Evolutionary conservation across 2,329 filamentous ascomycete species (phyloP).

Genomic region (Paraphoma sp.): DNA sequence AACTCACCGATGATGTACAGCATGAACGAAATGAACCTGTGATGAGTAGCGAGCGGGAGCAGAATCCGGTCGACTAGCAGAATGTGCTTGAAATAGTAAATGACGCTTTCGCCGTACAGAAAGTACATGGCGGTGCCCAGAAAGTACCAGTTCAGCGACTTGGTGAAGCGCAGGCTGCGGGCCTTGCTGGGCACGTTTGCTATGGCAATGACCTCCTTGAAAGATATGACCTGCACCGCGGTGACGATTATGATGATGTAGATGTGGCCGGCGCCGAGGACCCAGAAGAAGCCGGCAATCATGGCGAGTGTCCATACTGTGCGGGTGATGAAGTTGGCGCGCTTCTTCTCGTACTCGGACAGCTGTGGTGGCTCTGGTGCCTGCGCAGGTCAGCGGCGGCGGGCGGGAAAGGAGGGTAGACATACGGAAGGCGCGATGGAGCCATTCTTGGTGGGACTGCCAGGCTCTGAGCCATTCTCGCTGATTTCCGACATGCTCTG

Average conservation of each 20-base stretch:
- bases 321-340: constrained; percentile 94
- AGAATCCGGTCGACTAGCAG: constrained; percentile 93
- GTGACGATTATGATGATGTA: constrained; percentile 96
- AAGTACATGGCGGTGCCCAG: constrained; percentile 99
- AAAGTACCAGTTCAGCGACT: constrained; percentile 99
- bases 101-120: constrained; percentile 96
- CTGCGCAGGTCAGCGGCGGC: constrained; percentile 30
- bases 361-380: constrained; percentile 49
- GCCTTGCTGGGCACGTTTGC: constrained; percentile 92
- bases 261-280: constrained; percentile 95
- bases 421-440: constrained; percentile 22
- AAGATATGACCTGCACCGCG: constrained; percentile 92
- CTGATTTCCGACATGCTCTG: constrained; percentile 75
- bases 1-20: constrained; percentile 92
- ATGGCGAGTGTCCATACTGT: constrained; percentile 98
- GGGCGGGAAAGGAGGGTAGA: background rate
- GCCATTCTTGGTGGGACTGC: constrained; percentile 59
- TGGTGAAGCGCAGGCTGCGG: constrained; percentile 89
- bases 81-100: constrained; percentile 99
- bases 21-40: constrained; percentile 98
- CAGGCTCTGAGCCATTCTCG: constrained; percentile 62
- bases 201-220: constrained; percentile 99
- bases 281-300: constrained; percentile 90
- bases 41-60: constrained; percentile 92
- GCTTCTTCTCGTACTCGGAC: constrained; percentile 96